Evolutionary conservation across 108 stramenopile genomes (phyloP), one percentile per base, ranked within the genome.

Genomic region (Chaetoceros muelleri): DNA sequence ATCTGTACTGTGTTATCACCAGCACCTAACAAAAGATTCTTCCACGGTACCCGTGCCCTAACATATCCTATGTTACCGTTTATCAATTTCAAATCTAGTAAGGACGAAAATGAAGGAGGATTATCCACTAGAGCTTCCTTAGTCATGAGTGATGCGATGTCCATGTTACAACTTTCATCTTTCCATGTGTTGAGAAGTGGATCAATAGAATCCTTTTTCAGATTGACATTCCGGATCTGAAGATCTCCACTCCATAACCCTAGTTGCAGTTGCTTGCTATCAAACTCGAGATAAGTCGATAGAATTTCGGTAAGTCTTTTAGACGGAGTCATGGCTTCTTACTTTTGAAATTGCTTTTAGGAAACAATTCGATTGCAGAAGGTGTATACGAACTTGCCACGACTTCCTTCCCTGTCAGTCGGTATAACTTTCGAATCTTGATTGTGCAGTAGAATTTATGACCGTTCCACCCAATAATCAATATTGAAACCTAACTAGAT

Each of bases 211-310:
- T 68, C 67, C 26, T 60, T 24, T 53, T 52, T 60, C 10, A 79
- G 52, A 48, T 62, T 53, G 22, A 79, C 68, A 62, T 79, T 65
- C 22, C 53, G 68, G 28, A 79, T 29, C 7, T 40, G 44, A 28
- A 79, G 27, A 28, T 79, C 65, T 18, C 78, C 78, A 0, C 64
- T 66, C 78, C 78, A 79, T 34, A 79, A 69, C 48, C 78, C 78
- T 22, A 79, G 51, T 54, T 69, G 44, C 18, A 79, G 61, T 56
- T 71, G 70, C 23, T 60, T 28, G 17, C 66, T 57, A 66, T 79
- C 78, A 46, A 79, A 79, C 30, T 79, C 73, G 20, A 79, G 56
- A 51, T 67, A 79, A 19, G 63, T 62, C 25, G 73, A 74, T 7
- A 79, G 57, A 20, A 79, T 20, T 3, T 69, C 73, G 16, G 78